Base-by-base conservation (phyloP, 1,139 yeast genomes). In the Geotrichum fermentans region DNA sequence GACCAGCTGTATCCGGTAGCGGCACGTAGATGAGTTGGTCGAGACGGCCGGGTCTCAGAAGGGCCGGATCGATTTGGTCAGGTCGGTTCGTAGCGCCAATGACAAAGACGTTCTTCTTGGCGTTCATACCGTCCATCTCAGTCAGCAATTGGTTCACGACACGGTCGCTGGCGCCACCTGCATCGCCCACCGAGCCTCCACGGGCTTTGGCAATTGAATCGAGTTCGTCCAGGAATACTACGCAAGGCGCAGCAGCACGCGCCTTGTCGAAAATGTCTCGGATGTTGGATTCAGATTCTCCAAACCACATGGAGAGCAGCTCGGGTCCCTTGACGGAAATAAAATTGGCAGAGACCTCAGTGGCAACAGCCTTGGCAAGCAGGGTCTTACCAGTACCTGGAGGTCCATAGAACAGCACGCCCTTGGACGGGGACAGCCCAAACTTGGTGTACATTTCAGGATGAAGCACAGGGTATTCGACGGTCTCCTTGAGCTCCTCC, bases 51-150 rank as follows among this genome's bases (percentile, higher is more conserved):
- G 98, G 98, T 77, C 98, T 89, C 71, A 92, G 77, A 64, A 92
- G 79, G 30, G 98, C 98, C 20, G 97, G 97, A 67, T 92, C 98
- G 60, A 92, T 92, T 74, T 92, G 97, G 69, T 89, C 97, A 37
- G 98, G 98, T 76, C 98, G 83, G 72, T 92, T 92, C 53, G 98
- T 92, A 43, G 98, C 98, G 71, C 98, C 98, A 73, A 92, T 87
- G 51, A 92, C 97, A 64, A 92, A 92, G 41, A 92, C 98, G 65
- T 92, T 90, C 82, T 92, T 92, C 77, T 90, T 90, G 59, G 96
- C 95, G 66, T 92, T 92, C 97, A 92, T 90, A 79, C 98, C 98
- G 71, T 92, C 98, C 98, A 92, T 92, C 74, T 92, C 98, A 10
- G 98, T 92, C 69, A 92, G 80, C 65, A 92, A 80, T 74, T 92